Base-by-base conservation (phyloP, 1,139 yeast genomes). In the Protomyces macrosporus region DNA sequence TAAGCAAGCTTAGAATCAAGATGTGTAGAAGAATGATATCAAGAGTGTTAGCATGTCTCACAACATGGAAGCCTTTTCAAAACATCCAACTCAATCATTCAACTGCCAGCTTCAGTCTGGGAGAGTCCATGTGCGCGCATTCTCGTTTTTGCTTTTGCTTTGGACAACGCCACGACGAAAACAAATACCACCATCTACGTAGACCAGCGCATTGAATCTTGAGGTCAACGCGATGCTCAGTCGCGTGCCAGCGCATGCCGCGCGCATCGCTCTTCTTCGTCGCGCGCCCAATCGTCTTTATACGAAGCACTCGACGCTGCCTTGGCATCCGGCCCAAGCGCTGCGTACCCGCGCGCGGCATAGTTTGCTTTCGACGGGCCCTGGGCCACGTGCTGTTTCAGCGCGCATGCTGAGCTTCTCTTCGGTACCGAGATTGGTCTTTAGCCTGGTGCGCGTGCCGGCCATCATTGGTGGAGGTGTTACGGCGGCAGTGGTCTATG, bases 401-500 rank as follows among this genome's bases (percentile, higher is more conserved):
- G 45, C 12, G 14, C 35, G 62, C n/a, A 9, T n/a, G n/a, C 35
- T 58, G 16, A 40, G 62, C 23, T 58, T 36, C 45, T 32, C 62
- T 32, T 40, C 56, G 3, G 37, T 60, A 1, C 84, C 87, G 9
- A 82, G 79, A 71, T 69, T 82, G 0, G 80, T 87, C 48, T 80
- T 83, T 45, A 86, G 84, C 70, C 77, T 81, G 3, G 80, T 84
- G 3, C 82, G 83, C 66, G 75, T 87, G 1, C 95, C 95, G 0
- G 91, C 90, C 0, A 89, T 89, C 68, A 76, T 89, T 0, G 97
- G 97, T 1, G 95, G 97, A 6, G 90, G 96, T 0, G 75, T 90
- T 54, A 97, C 96, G 0, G 98, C 97, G 6, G 96, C 96, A 3
- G 96, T 97, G 0, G 87, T 96, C 3, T 93, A 90, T 72, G 86